Conservation (phyloP, 257 asterid genomes). For the Paulownia fortunei region DNA sequence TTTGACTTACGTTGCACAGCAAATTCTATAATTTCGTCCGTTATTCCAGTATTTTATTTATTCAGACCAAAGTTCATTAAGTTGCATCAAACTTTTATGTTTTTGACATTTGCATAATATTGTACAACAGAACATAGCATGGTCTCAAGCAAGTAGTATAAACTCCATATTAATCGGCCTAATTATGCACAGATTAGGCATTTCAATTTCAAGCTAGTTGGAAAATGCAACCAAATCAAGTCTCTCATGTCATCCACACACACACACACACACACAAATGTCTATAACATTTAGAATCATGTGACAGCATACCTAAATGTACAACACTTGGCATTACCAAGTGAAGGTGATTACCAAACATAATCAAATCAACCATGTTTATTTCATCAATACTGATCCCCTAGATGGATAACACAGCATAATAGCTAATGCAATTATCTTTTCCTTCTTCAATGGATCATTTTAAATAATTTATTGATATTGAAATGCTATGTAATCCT, state of each 20-base stretch:
- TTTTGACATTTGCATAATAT: background rate
- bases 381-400: background rate
- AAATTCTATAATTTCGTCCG: background rate
- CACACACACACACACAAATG: background rate
- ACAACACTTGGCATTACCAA: background rate
- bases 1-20: background rate
- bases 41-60: background rate
- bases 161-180: background rate
- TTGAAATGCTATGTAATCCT: conserved; percentile 15
- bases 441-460: conserved; percentile 1
- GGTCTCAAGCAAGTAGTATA: background rate
- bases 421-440: background rate
- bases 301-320: background rate
- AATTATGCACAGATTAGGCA: background rate
- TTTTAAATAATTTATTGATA: conserved; percentile 19
- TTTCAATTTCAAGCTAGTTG: background rate
- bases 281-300: background rate
- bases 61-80: background rate
- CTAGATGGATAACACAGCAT: background rate
- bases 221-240: conserved; percentile 1
- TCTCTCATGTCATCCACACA: conserved; percentile 5
- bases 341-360: background rate
- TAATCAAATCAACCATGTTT: background rate
- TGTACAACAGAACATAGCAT: background rate
- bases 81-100: background rate